Evolutionary conservation across 2,329 filamentous ascomycete genomes (phyloP).

Genomic region (Lachnellula occidentalis): DNA sequence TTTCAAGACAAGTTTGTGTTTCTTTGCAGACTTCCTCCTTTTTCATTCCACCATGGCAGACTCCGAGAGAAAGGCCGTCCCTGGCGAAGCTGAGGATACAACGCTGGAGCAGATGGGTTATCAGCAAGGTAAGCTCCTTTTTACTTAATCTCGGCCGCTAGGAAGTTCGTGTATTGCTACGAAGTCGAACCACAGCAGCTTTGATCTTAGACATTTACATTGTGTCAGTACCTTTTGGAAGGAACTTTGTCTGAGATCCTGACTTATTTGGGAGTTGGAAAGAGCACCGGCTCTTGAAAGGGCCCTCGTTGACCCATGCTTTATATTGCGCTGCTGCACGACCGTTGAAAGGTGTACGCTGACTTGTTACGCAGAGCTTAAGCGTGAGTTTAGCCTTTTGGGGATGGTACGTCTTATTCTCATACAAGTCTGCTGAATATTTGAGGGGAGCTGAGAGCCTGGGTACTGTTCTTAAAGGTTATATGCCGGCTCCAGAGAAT

Average conservation of each 20-base stretch:
- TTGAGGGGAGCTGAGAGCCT: too few species aligned
- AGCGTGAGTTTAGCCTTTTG: constrained; percentile 48
- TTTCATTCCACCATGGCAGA: constrained; percentile 4
- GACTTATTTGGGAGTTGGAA: not conserved
- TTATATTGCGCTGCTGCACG: not conserved
- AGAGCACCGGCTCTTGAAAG: not conserved
- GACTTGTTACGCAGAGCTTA: constrained; percentile 40
- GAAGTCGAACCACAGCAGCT: not conserved
- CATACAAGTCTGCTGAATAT: too few species aligned
- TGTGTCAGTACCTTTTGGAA: not conserved
- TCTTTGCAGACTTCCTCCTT: not conserved
- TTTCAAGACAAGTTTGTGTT: not conserved
- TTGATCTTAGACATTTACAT: not conserved
- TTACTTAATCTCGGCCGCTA: not conserved
- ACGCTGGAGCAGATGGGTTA: constrained; percentile 22
- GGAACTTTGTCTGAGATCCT: not conserved
- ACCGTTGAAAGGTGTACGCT: not conserved
- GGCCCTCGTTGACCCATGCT: not conserved
- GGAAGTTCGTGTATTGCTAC: not conserved
- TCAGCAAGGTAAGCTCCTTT: constrained; percentile 17
- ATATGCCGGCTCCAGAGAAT: too few species aligned
- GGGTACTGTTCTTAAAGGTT: too few species aligned
- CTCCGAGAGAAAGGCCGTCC: constrained; percentile 5
- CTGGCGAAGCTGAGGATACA: constrained; percentile 18
- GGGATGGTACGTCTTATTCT: constrained; percentile 37